Conservation (phyloP, 2,329 filamentous ascomycete species). For the Colletotrichum higginsianum region DNA sequence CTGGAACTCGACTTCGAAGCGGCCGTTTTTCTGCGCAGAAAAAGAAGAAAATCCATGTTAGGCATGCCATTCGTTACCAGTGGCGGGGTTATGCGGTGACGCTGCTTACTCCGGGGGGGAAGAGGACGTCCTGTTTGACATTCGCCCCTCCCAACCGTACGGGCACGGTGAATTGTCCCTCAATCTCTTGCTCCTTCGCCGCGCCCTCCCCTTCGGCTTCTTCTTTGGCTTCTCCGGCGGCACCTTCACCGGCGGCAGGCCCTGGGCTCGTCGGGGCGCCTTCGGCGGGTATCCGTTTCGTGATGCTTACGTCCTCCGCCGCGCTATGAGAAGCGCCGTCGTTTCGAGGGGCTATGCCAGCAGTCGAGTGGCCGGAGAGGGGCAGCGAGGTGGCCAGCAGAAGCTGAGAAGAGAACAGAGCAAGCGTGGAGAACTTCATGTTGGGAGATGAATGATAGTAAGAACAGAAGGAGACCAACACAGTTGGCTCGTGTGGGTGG, state of each 20-base stretch:
- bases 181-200: conserved; percentile 49
- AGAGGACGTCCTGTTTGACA: conserved; percentile 52
- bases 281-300: conserved; percentile 8
- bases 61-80: not conserved
- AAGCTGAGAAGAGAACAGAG: conserved; percentile 12
- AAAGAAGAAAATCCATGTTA: not conserved
- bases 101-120: conserved; percentile 52
- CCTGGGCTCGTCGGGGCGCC: not conserved
- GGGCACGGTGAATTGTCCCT: conserved; percentile 49
- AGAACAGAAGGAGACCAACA: conserved; percentile 11
- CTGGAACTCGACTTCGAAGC: conserved; percentile 58
- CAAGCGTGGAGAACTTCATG: conserved; percentile 24
- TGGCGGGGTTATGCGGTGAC: not conserved
- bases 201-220: conserved; percentile 34
- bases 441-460: not conserved
- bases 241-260: not conserved
- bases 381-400: conserved; percentile 13
- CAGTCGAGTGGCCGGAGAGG: not conserved
- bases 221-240: conserved; percentile 13
- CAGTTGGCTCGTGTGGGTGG: not conserved
- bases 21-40: conserved; percentile 47
- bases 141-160: conserved; percentile 51
- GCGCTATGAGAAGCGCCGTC: not conserved
- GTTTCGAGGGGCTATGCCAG: not conserved
- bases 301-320: not conserved